phyloP scores from a whole-genome alignment of 169 alveolate species.

The Plasmodium cynomolgi region DNA sequence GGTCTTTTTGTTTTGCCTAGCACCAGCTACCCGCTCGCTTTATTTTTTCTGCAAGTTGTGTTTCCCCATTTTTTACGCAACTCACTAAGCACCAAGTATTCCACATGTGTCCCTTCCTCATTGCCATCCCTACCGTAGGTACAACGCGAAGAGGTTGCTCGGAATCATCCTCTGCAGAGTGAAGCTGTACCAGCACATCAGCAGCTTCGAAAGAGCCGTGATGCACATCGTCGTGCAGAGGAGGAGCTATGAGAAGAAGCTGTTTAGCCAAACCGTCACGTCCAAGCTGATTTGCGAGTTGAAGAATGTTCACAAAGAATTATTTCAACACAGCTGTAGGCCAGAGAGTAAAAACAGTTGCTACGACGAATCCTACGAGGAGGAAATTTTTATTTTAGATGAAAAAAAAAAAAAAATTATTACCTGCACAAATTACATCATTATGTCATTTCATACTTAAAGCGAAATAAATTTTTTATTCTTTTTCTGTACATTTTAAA shows the following conservation, averaged over 20 bases:
- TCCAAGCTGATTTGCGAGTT: constrained; percentile 24
- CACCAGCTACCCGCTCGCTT: not conserved
- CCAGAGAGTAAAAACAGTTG: constrained; percentile 74
- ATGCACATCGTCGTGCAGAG: constrained; percentile 30
- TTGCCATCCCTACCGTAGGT: constrained; percentile 1
- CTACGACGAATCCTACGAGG: constrained; percentile 55
- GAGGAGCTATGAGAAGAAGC: not conserved
- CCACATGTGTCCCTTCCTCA: not conserved
- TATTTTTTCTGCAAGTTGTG: not conserved
- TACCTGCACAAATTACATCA: constrained; percentile 68
- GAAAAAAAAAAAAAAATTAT: constrained; percentile 16
- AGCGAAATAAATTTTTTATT: constrained; percentile 50
- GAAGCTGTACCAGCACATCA: constrained; percentile 30
- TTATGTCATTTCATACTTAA: constrained; percentile 50
- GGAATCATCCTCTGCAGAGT: constrained; percentile 72
- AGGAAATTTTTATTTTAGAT: constrained; percentile 64
- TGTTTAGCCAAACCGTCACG: constrained; percentile 15
- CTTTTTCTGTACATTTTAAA: constrained; percentile 65
- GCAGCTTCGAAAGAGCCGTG: constrained; percentile 10
- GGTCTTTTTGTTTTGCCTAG: not conserved
- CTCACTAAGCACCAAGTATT: not conserved
- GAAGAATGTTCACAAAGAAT: constrained; percentile 69
- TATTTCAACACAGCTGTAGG: constrained; percentile 69
- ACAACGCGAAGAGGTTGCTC: constrained; percentile 59
- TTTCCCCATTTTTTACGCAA: not conserved